phyloP scores from a whole-genome alignment of 225 moss, liverwort and hornwort species.

The Bryum argenteum region DNA sequence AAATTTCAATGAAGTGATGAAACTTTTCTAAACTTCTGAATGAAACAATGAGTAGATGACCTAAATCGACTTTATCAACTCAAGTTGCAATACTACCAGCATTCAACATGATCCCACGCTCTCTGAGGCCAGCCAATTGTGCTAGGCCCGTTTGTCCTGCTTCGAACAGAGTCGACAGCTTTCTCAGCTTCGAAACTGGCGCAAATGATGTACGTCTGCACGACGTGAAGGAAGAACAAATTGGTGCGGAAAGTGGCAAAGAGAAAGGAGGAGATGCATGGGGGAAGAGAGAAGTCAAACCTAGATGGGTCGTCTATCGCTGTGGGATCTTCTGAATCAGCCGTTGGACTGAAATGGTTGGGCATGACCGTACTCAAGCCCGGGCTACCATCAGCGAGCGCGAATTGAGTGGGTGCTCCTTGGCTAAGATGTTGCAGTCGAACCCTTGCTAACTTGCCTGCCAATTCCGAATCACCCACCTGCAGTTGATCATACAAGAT shows the following conservation, averaged over 20 bases:
- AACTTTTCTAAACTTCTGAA: conserved; percentile 27
- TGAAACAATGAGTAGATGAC: conserved; percentile 12
- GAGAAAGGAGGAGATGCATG: background rate
- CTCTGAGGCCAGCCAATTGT: conserved; percentile 54
- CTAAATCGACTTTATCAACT: conserved; percentile 4
- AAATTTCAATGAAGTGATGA: conserved; percentile 33
- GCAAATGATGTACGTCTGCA: conserved; percentile 29
- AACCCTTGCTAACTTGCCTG: conserved; percentile 78
- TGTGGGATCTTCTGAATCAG: conserved; percentile 22
- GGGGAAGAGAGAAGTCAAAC: conserved; percentile 14
- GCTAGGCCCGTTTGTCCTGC: conserved; percentile 48
- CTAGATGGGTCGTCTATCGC: conserved; percentile 33
- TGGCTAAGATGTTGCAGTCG: conserved; percentile 76
- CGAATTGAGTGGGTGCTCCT: conserved; percentile 42
- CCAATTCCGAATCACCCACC: conserved; percentile 91
- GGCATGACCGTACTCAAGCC: conserved; percentile 34
- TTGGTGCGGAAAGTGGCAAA: conserved; percentile 6
- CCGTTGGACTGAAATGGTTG: conserved; percentile 28
- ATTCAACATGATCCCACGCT: conserved; percentile 41
- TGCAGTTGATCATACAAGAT: conserved; percentile 30
- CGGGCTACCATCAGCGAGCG: conserved; percentile 39
- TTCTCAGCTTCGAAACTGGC: conserved; percentile 31
- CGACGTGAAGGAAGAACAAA: background rate
- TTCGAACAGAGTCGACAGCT: conserved; percentile 27
- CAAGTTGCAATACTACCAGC: conserved; percentile 28